Base-by-base conservation (phyloP, 2,329 filamentous ascomycete species). In the Fonsecaea multimorphosa region DNA sequence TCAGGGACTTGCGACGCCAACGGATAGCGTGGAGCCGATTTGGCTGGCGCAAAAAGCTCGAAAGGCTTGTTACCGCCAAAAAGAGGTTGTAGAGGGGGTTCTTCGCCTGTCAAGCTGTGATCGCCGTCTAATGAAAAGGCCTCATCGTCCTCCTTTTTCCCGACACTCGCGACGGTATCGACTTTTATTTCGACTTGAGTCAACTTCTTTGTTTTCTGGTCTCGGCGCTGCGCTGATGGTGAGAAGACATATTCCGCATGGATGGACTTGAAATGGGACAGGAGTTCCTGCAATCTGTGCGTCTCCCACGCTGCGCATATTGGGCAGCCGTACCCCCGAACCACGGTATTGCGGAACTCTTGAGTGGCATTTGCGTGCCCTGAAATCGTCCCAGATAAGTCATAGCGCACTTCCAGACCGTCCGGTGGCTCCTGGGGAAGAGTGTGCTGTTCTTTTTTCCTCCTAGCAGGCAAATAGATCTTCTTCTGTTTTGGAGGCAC, bases 161-260 rank as follows among this genome's bases (percentile, higher is more conserved):
- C 62, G 29, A 31, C 24, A 34, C 27, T 5, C 4, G 46, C 36
- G 16, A 44, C 38, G 14, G 3, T 44, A n/a, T 68, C 62, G 6
- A 70, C 67, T 40, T 66, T 69, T 53, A 71, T 66, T n/a, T 62
- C 32, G 31, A 71, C 34, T 27, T 57, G 63, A 9, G 32, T 63
- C 31, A 63, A 32, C 6, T 54, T 27, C 19, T 63, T 64, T 11
- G 44, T 64, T 12, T 31, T 12, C 5, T 27, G 58, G 40, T 65
- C 57, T 38, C 32, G 34, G 22, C 56, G 58, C 19, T 62, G 62
- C 24, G 61, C 67, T 29, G 69, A 58, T 8, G 70, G 55, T 11
- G 34, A 55, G 44, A 71, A 72, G 24, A 27, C 65, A 55, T 69
- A 72, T 49, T 71, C 68, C 14, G 64, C 32, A 55, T 73, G 72